These are phyloP conservation scores for Phoenix roebelenii DNA, from an alignment of 176 grass and related monocot species.

Conservation along the genomic window DNA sequence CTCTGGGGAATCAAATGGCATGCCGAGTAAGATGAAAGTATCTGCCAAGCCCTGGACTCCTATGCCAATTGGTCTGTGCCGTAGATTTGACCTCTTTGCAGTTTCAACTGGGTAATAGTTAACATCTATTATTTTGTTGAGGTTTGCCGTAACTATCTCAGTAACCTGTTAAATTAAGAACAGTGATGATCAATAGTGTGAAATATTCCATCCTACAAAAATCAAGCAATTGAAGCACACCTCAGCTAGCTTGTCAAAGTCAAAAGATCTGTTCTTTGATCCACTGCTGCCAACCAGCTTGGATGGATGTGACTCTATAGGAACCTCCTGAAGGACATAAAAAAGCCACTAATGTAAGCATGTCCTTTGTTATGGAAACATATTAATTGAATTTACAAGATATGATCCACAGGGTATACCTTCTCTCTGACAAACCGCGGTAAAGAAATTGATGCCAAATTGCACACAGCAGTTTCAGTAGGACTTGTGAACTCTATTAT, in stretches of 20 bases:
- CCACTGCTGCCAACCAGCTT: conserved; percentile 78
- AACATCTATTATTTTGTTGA: conserved; percentile 96
- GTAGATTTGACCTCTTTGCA: conserved; percentile 73
- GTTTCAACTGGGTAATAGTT: conserved; percentile 88
- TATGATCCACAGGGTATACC: conserved; percentile 32
- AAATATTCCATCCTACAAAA: background rate
- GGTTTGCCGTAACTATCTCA: conserved; percentile 53
- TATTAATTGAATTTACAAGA: background rate
- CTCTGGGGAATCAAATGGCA: conserved; percentile 95
- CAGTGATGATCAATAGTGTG: background rate
- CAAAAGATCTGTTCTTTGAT: conserved; percentile 85
- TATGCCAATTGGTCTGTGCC: conserved; percentile 85
- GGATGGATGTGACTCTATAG: conserved; percentile 86
- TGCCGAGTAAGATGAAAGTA: conserved; percentile 94
- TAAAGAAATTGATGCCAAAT: conserved; percentile 92
- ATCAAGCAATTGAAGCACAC: conserved; percentile 27
- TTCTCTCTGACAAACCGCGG: conserved; percentile 96
- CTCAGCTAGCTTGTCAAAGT: conserved; percentile 95
- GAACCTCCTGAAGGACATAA: conserved; percentile 50
- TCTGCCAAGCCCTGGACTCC: conserved; percentile 92
- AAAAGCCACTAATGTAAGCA: background rate
- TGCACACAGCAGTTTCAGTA: conserved; percentile 89
- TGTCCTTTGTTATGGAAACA: too few relatives aligned
- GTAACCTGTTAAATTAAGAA: conserved; percentile 51
- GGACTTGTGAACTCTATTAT: conserved; percentile 93